Base-by-base conservation (phyloP, 768 basidiomycete genomes). In the Gloeopeniophorella convolvens region DNA sequence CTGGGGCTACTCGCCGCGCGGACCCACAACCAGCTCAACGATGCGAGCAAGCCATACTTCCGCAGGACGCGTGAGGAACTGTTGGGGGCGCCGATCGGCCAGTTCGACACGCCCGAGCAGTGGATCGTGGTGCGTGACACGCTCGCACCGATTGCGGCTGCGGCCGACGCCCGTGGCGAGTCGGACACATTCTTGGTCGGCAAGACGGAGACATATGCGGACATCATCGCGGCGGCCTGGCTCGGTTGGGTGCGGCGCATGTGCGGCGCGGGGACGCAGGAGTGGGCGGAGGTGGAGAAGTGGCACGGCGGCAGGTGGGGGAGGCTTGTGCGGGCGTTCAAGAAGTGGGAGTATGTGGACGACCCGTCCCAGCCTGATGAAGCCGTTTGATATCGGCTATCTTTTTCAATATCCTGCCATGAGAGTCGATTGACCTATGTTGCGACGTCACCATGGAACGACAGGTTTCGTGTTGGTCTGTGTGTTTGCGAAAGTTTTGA, bases 241-340 rank as follows among this genome's bases (percentile, higher is more conserved):
- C 45, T 72, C 6, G 21, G 59, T 0, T 72, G 64, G 62, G 45
- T 65, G 8, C 71, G 63, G 55, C 55, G 55, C 12, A 30, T 69
- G 2, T 62, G 63, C 40, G 70, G 70, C 7, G 62, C 65, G 46
- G 66, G 74, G 11, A 70, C 70, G 34, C 54, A 64, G 34, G 66
- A 71, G 44, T 78, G 74, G 74, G 66, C 63, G 37, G 64, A 67
- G n/a, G 50, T 77, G 13, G 54, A 51, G 34, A 62, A 52, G 21
- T 72, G 67, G 70, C 62, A 73, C 43, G 65, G 59, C 13, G 74
- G 72, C 15, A 60, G 67, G 30, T 61, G 60, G 60, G 50, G 50
- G 9, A 46, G 44, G 31, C 48, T 57, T 42, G 33, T 34, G 32
- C 41, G 47, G 11, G 44, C 44, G 10, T 53, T 55, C 18, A 31